Base-by-base conservation (phyloP, 2,329 filamentous ascomycete genomes). In the Metarhizium humberi region DNA sequence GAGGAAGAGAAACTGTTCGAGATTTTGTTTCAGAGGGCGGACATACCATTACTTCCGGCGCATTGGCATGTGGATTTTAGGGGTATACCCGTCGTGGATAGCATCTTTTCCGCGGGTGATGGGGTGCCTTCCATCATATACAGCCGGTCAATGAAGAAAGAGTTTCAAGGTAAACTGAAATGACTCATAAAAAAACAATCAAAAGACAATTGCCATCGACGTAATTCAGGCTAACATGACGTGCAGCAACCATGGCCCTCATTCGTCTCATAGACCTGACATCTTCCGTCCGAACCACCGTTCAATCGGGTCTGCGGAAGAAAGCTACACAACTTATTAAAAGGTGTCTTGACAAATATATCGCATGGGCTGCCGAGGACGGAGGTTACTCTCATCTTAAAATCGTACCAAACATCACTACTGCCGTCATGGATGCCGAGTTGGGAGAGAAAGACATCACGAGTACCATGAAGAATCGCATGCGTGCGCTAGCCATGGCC, bases 1-100 rank as follows among this genome's bases (percentile, higher is more conserved):
- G 75, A 75, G n/a, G 80, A 81, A 59, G 71, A 74, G 34, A 63
- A 61, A 2, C 66, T 76, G 36, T 76, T 75, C 54, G 70, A 74
- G 60, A 67, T 73, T 42, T 59, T 76, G 2, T 76, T 69, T 56
- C 63, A 71, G 59, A 62, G 73, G n/a, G 68, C 74, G 56, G 68
- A 73, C 55, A 64, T 71, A 3, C 69, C 73, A 2, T 66, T 76
- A 34, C 58, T 76, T 11, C 73, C 74, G 2, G 55, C 63, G 4
- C 68, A 72, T 34, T 76, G 73, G 73, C 63, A 66, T 14, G 60
- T 73, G 14, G 72, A 75, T 52, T 67, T 75, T n/a, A 61, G 69
- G 7, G 69, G 66, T 1, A 65, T 76, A 1, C 73, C 73, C 11
- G 67, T 75, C 30, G 66, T 67, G 1, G 69, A 70, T 14, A 58